Evolutionary conservation across 2,329 filamentous ascomycete species (phyloP).

Genomic region (Fusarium globosum): DNA sequence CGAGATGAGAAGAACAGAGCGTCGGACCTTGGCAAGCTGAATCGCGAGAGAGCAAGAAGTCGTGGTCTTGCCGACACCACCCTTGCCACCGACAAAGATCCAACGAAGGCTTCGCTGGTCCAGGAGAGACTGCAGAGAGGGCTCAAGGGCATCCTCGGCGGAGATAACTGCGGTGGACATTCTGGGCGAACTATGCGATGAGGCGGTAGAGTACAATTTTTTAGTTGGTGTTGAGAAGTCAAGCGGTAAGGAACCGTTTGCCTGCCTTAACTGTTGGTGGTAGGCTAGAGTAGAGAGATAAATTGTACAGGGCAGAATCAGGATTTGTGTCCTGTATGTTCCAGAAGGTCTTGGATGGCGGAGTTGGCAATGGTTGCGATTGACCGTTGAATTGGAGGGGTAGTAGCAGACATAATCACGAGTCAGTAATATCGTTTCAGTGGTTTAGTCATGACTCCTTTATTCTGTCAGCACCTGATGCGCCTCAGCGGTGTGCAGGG

Average conservation of each 20-base stretch:
- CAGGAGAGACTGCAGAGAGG: constrained; percentile 91
- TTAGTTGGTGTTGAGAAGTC: not conserved
- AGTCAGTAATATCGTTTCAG: not conserved
- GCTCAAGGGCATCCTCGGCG: constrained; percentile 82
- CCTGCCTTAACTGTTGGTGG: constrained; percentile 1
- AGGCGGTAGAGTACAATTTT: not conserved
- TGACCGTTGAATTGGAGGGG: constrained; percentile 34
- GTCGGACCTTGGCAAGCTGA: constrained; percentile 93
- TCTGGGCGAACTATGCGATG: not conserved
- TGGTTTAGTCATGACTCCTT: not conserved
- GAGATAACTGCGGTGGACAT: constrained; percentile 57
- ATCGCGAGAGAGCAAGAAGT: constrained; percentile 98
- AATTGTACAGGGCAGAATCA: constrained; percentile 19
- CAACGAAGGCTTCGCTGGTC: constrained; percentile 95
- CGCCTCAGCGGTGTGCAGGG: not conserved
- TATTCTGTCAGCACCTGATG: constrained; percentile 14
- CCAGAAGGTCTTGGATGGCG: constrained; percentile 44
- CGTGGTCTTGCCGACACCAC: constrained; percentile 99
- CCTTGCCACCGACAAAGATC: constrained; percentile 99
- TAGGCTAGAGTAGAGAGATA: not conserved
- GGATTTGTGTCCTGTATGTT: constrained; percentile 34
- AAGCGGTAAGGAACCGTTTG: not conserved
- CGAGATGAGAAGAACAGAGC: constrained; percentile 96
- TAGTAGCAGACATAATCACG: constrained; percentile 21
- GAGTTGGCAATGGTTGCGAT: constrained; percentile 24